Base-by-base conservation (phyloP, 371 early-diverging fungal species). In the Choanephora cucurbitarum region DNA sequence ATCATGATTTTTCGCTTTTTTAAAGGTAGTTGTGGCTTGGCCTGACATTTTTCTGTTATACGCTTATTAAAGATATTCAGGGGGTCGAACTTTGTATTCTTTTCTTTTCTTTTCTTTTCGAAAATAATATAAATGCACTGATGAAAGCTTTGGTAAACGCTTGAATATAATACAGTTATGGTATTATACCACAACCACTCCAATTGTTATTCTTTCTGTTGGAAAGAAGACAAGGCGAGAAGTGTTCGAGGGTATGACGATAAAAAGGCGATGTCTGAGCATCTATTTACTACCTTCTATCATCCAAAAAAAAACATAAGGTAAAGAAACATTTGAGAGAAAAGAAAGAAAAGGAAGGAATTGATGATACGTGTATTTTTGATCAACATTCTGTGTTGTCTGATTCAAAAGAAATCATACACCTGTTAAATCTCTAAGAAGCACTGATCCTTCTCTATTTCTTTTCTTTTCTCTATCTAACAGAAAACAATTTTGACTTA, bases 61-160 rank as follows among this genome's bases (percentile, higher is more conserved):
- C n/a, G n/a, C n/a, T n/a, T n/a, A n/a, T n/a, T n/a, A n/a, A n/a
- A n/a, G n/a, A n/a, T n/a, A n/a, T n/a, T n/a, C n/a, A n/a, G n/a
- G n/a, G n/a, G n/a, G n/a, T n/a, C n/a, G n/a, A n/a, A n/a, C n/a
- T n/a, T n/a, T n/a, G n/a, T n/a, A 41, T 54, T 45, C 39, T 46
- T 34, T 44, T 52, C 41, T 23, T 41, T 52, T 41, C 18, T 10
- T 41, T 52, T 23, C n/a, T 32, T 52, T 40, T 18, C 6, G 28
- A 34, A 51, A 44, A 24, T 24, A 40, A 46, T 58, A 58, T 46
- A 47, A 45, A 28, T 45, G 52, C 50, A 37, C 40, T 51, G 59
- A 58, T 58, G 59, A 58, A 58, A 52, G 52, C 59, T 58, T 58
- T 58, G 59, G 59, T 58, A 58, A 58, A 58, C 59, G 59, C 46